Evolutionary conservation across 495 filamentous ascomycete species (phyloP).

Genomic region (Penicillium angulare): DNA sequence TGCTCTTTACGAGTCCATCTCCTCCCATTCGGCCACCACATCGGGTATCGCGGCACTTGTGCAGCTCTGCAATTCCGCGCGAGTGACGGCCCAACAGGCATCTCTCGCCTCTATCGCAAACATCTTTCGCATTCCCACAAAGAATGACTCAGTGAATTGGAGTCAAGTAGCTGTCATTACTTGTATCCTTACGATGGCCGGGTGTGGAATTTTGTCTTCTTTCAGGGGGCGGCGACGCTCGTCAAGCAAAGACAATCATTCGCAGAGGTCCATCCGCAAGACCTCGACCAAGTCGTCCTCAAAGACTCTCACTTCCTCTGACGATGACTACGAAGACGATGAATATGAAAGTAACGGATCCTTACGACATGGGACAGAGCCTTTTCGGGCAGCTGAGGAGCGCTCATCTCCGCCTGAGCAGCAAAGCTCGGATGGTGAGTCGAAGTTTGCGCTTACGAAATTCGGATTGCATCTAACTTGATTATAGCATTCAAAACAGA

Average conservation of each 20-base stretch:
- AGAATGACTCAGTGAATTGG: conserved; percentile 32
- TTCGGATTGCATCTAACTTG: conserved; percentile 2
- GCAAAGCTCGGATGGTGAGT: conserved; percentile 34
- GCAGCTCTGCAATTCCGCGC: conserved; percentile 17
- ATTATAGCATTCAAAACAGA: conserved; percentile 53
- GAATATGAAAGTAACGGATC: conserved; percentile 42
- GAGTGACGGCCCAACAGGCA: conserved; percentile 13
- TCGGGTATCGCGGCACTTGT: conserved; percentile 12
- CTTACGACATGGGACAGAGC: conserved; percentile 30
- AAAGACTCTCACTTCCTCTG: conserved; percentile 40
- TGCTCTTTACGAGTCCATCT: conserved; percentile 16
- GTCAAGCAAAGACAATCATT: conserved; percentile 10
- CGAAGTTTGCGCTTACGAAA: not conserved
- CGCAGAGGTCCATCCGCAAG: conserved; percentile 26
- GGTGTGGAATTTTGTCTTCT: conserved; percentile 40
- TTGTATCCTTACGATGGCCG: conserved; percentile 39
- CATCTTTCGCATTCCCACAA: conserved; percentile 20
- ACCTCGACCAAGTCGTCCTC: conserved; percentile 28
- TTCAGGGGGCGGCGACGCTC: conserved; percentile 32
- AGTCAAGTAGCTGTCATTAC: conserved; percentile 36
- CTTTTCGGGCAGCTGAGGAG: conserved; percentile 14
- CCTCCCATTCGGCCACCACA: conserved; percentile 7
- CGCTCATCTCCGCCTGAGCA: conserved; percentile 24
- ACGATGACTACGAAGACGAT: conserved; percentile 46
- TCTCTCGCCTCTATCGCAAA: conserved; percentile 20